A percentile compares a stretch with the other conserved stretches of the same genome.
Conservation (phyloP, 148 eudicot genomes). For the Rheum nobile region DNA sequence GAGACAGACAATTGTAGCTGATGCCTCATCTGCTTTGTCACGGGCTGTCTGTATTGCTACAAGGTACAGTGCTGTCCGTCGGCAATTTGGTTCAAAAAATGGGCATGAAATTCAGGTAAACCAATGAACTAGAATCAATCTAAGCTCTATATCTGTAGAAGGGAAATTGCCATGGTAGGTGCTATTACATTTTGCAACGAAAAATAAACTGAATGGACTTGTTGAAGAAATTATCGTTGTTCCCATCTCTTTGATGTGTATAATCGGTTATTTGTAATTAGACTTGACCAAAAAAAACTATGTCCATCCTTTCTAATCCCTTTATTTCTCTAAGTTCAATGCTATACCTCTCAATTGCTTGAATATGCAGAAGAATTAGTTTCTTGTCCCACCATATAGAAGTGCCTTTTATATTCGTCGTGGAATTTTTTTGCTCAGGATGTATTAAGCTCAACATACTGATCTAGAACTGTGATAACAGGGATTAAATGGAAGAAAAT, state of each 20-base stretch:
- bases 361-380: not conserved
- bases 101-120: slow-evolving; percentile 93
- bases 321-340: not conserved
- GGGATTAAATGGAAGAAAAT: not conserved
- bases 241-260: not conserved
- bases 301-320: not conserved
- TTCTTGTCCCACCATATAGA: not conserved
- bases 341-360: not conserved
- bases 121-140: not conserved
- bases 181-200: not conserved
- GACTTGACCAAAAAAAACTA: not conserved
- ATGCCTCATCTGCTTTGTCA: slow-evolving; percentile 83
- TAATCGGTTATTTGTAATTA: not conserved
- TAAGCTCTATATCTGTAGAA: not conserved
- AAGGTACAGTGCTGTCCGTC: slow-evolving; percentile 91
- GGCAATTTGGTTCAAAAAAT: slow-evolving; percentile 84
- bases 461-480: not conserved
- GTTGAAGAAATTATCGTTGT: not conserved
- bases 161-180: not conserved
- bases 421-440: not conserved
- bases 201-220: not conserved
- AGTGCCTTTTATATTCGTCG: not conserved
- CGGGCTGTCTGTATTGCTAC: slow-evolving; percentile 91
- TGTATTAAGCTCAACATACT: not conserved
- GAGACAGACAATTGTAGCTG: slow-evolving; percentile 70